Evolutionary conservation across 2,329 filamentous ascomycete genomes (phyloP).

Genomic region (Ophidiomyces ophidiicola): DNA sequence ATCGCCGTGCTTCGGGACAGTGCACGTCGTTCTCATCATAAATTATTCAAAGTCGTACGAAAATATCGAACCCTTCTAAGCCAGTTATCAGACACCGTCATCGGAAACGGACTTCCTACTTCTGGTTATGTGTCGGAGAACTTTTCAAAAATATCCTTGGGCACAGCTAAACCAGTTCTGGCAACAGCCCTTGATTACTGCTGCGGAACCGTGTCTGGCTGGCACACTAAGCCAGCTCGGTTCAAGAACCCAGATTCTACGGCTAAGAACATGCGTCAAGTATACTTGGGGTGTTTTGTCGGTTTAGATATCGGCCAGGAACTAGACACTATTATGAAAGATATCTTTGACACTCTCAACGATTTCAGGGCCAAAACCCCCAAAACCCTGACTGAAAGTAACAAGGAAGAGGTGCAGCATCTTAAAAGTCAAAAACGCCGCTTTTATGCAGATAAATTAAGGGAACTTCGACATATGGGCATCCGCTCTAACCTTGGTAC

Average conservation of each 20-base stretch:
- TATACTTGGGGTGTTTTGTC: slow-evolving; percentile 43
- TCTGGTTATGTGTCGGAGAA: slow-evolving; percentile 21
- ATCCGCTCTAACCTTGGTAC: slow-evolving; percentile 70
- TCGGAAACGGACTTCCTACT: slow-evolving; percentile 25
- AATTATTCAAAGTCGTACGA: slow-evolving; percentile 78
- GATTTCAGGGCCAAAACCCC: slow-evolving; percentile 79
- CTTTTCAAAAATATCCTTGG: background rate
- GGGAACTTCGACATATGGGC: slow-evolving; percentile 75
- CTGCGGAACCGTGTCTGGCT: slow-evolving; percentile 21
- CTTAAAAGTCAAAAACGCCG: slow-evolving; percentile 83
- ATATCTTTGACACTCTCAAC: slow-evolving; percentile 54
- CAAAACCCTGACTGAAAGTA: slow-evolving; percentile 67
- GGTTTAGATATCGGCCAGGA: slow-evolving; percentile 46
- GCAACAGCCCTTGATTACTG: slow-evolving; percentile 26
- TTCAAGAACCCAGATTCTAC: slow-evolving; percentile 60
- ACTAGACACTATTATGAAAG: slow-evolving; percentile 56
- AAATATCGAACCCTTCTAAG: slow-evolving; percentile 75
- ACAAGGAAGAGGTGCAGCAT: slow-evolving; percentile 71
- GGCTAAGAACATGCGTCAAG: slow-evolving; percentile 58
- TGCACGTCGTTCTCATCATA: slow-evolving; percentile 77
- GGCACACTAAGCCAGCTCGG: slow-evolving; percentile 45
- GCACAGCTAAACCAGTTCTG: slow-evolving; percentile 14
- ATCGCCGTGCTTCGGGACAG: slow-evolving; percentile 81
- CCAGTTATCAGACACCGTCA: slow-evolving; percentile 57
- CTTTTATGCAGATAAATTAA: slow-evolving; percentile 78